These are phyloP conservation scores for Tylopilus orsonianus DNA, from an alignment of 1,284 basidiomycete species.

Conservation along the genomic window DNA sequence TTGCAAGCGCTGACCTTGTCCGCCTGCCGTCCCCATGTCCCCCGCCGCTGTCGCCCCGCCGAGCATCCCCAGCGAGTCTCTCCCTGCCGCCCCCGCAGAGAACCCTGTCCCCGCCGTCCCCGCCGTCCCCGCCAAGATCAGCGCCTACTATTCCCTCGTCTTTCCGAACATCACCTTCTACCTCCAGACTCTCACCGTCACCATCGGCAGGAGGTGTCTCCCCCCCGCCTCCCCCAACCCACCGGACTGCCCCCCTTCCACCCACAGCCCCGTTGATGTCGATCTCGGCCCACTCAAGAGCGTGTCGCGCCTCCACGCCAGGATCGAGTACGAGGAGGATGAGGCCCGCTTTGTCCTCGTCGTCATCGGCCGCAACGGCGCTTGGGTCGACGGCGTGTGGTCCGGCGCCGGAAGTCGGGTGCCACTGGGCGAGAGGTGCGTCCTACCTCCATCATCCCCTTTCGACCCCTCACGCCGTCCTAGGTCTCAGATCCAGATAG, in stretches of 20 bases:
- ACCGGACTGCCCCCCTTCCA: slow-evolving; percentile 32
- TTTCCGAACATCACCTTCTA: slow-evolving; percentile 91
- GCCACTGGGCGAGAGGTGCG: slow-evolving; percentile 78
- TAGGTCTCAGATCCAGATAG: slow-evolving; percentile 98
- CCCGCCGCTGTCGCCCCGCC: slow-evolving; percentile 10
- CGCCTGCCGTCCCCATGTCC: slow-evolving; percentile 27
- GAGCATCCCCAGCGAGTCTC: neutral
- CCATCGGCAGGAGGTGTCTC: slow-evolving; percentile 72
- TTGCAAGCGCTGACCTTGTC: slow-evolving; percentile 4
- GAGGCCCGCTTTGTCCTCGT: slow-evolving; percentile 88
- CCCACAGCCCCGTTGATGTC: slow-evolving; percentile 72
- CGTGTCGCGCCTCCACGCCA: slow-evolving; percentile 93
- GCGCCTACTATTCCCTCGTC: slow-evolving; percentile 91
- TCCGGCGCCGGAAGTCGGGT: slow-evolving; percentile 85
- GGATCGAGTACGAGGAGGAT: slow-evolving; percentile 88
- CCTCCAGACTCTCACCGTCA: slow-evolving; percentile 79
- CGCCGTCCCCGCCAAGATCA: slow-evolving; percentile 64
- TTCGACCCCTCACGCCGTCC: slow-evolving; percentile 7
- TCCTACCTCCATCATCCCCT: slow-evolving; percentile 15
- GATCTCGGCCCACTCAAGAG: slow-evolving; percentile 97
- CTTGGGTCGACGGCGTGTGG: slow-evolving; percentile 97
- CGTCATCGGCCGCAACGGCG: slow-evolving; percentile 93
- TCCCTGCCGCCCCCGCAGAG: slow-evolving; percentile 32
- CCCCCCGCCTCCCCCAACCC: slow-evolving; percentile 59
- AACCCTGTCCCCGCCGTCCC: slow-evolving; percentile 20